Evolutionary conservation across 140 eudicot species (phyloP).

Genomic region (Senecio squalidus): DNA sequence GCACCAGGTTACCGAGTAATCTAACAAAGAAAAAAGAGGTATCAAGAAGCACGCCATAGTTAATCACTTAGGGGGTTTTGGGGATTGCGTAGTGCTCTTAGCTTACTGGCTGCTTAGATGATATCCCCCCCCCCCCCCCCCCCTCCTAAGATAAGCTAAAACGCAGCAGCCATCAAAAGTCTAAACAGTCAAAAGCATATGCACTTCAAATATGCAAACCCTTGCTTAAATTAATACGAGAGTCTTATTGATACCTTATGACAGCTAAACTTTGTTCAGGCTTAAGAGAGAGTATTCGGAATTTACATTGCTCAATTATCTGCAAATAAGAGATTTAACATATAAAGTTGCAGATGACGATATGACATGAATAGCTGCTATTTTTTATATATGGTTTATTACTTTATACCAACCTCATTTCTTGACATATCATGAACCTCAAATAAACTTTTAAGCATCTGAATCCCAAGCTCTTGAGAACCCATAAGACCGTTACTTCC

Average conservation of each 20-base stretch:
- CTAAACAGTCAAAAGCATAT: no score
- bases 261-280: constrained; percentile 55
- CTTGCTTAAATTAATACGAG: no score
- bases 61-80: no score
- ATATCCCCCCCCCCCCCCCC: no score
- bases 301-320: constrained; percentile 84
- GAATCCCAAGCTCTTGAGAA: constrained; percentile 63
- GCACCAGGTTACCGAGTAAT: constrained; percentile 49
- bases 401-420: constrained; percentile 54
- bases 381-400: background rate
- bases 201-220: no score
- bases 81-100: no score
- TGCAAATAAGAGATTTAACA: constrained; percentile 22
- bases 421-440: constrained; percentile 87
- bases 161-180: no score
- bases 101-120: no score
- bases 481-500: constrained; percentile 58
- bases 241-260: constrained; percentile 40
- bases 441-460: constrained; percentile 64
- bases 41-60: background rate
- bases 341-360: background rate
- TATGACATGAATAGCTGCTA: background rate
- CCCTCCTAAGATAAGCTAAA: no score
- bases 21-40: constrained; percentile 23
- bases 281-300: constrained; percentile 62